Evolutionary conservation across 208 protist genomes (phyloP).

Genomic region (Zelonia costaricensis): DNA sequence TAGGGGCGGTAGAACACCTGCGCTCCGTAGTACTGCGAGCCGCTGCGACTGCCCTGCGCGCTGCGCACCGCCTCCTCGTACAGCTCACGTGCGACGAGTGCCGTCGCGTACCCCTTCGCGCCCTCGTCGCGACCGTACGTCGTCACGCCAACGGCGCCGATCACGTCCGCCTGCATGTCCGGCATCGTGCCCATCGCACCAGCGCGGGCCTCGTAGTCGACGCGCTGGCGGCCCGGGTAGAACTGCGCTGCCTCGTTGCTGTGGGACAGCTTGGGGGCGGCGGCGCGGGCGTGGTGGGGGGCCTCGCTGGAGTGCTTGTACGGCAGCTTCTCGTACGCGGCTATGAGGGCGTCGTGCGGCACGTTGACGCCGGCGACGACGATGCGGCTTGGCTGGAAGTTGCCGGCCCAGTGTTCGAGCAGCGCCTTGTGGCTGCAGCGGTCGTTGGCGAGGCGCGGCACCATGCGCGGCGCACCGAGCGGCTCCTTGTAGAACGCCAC

Average conservation of each 20-base stretch:
- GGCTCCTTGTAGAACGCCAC: conserved; percentile 92
- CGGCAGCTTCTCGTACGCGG: conserved; percentile 76
- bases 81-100: conserved; percentile 73
- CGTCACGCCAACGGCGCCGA: conserved; percentile 70
- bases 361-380: conserved; percentile 82
- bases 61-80: conserved; percentile 43
- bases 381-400: conserved; percentile 71
- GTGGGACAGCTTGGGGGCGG: conserved; percentile 37
- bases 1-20: conserved; percentile 84
- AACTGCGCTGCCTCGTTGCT: conserved; percentile 76
- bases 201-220: conserved; percentile 71
- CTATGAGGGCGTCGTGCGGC: conserved; percentile 73
- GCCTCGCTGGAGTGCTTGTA: conserved; percentile 76
- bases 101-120: conserved; percentile 51
- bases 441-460: conserved; percentile 71
- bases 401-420: conserved; percentile 70
- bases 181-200: conserved; percentile 77
- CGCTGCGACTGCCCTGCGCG: conserved; percentile 17
- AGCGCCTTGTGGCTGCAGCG: conserved; percentile 72
- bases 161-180: conserved; percentile 80
- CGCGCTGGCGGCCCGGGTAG: conserved; percentile 55
- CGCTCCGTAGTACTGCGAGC: conserved; percentile 43
- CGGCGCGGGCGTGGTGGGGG: conserved; percentile 58
- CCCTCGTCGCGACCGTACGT: conserved; percentile 59
- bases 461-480: conserved; percentile 72